Evolutionary conservation across 345 rosid species (phyloP), one percentile per base, ranked within the genome.

Genomic region (Lepidium aucheri): DNA sequence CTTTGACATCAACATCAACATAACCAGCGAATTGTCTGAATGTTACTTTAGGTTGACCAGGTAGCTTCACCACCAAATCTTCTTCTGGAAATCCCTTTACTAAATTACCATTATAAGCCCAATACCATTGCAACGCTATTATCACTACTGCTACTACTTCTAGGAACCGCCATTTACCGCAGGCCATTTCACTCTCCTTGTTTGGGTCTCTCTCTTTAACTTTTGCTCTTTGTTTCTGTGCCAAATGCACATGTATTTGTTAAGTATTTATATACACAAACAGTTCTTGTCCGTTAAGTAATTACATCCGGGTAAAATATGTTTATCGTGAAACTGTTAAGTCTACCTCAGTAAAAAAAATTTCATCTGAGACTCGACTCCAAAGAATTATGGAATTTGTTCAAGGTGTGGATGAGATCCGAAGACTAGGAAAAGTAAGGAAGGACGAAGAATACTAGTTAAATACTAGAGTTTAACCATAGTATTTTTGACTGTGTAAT

Each of bases 11-110:
- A 6, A 93, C 84, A 63, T 88, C 94, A 16, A 88, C 82, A 57
- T 93, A 90, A 59, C 98, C 94, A 67, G 97, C 83, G 74, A 59
- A 90, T 53, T 93, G 96, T 75, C 74, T 78, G 81, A 88, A 93
- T 44, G 78, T 74, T 57, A 90, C 97, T 39, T 69, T 43, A 0
- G 96, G 94, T 73, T 93, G 97, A 4, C 97, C 97, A 14, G 90
- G 97, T 69, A 93, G 69, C 17, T 77, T 68, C 70, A 74, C 80
- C 57, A 93, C 94, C 70, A 93, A 80, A 79, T 93, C 98, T 79
- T 86, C 84, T 34, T 38, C 72, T 40, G 89, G 97, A 67, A 70
- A 83, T 5, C 85, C 96, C n/a, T 73, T 78, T 26, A 30, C 73
- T 17, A 53, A 43, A 44, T 60, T 66, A 75, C 74, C 53, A 20